Evolutionary conservation across 2,329 filamentous ascomycete species (phyloP).

Genomic region (Phialocephala sp.): DNA sequence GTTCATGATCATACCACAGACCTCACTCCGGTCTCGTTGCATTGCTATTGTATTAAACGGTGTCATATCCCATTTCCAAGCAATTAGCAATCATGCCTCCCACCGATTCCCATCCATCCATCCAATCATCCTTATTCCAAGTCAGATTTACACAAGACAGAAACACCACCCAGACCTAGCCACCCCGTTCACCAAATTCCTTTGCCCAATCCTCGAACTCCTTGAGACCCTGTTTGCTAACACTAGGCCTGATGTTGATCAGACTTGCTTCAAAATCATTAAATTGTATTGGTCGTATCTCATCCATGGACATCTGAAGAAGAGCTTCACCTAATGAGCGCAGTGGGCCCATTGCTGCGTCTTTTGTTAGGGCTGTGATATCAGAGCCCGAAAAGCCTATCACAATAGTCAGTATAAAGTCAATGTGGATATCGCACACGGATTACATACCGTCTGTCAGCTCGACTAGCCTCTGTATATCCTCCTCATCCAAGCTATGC

Average conservation of each 20-base stretch:
- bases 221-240: conserved; percentile 82
- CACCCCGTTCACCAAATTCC: conserved; percentile 91
- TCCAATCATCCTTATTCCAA: conserved; percentile 6
- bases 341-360: conserved; percentile 95
- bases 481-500: conserved; percentile 63
- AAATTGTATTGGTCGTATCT: conserved; percentile 86
- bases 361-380: conserved; percentile 94
- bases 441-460: conserved; percentile 67
- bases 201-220: conserved; percentile 93
- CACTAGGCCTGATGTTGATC: conserved; percentile 84
- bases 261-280: conserved; percentile 86
- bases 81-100: neutral
- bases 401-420: conserved; percentile 24
- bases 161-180: conserved; percentile 52
- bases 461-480: conserved; percentile 75
- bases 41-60: conserved; percentile 4
- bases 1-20: neutral
- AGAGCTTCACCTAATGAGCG: conserved; percentile 88
- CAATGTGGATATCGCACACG: neutral
- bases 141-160: neutral
- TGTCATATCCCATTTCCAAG: conserved; percentile 9
- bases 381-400: conserved; percentile 96
- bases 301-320: conserved; percentile 89
- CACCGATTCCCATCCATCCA: neutral
- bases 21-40: neutral